These are phyloP conservation scores for Dryas octopetala DNA, from an alignment of 306 rosid genomes.

Conservation along the genomic window DNA sequence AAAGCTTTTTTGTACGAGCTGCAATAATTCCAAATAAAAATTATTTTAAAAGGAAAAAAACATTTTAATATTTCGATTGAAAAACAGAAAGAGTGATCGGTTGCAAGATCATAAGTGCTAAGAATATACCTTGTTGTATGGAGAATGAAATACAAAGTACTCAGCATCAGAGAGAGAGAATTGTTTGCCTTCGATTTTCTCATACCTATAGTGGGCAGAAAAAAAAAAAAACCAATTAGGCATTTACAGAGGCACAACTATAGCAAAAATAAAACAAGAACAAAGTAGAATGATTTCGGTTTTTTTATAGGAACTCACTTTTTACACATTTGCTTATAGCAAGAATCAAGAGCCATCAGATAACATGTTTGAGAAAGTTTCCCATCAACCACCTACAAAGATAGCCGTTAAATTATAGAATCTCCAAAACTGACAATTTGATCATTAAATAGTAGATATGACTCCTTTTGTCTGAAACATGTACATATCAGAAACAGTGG, in stretches of 20 bases:
- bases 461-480: background rate
- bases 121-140: conserved; percentile 87
- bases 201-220: conserved; percentile 54
- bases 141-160: conserved; percentile 86
- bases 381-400: conserved; percentile 89
- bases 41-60: background rate
- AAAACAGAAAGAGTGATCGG: background rate
- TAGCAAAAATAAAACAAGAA: conserved; percentile 5
- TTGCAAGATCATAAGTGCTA: background rate
- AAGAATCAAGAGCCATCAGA: conserved; percentile 89
- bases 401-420: conserved; percentile 13
- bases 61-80: conserved; percentile 13
- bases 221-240: conserved; percentile 20
- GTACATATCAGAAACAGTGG: background rate
- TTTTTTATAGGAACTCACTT: conserved; percentile 53
- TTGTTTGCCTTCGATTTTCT: conserved; percentile 72
- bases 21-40: conserved; percentile 36
- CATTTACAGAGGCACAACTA: conserved; percentile 13
- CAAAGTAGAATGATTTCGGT: background rate
- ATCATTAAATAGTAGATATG: background rate
- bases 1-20: conserved; percentile 99
- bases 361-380: conserved; percentile 98
- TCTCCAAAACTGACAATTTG: conserved; percentile 28
- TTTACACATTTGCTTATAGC: conserved; percentile 69
- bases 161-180: conserved; percentile 80